Evolutionary conservation across 352 stramenopile species (phyloP).

Genomic region (Phytophthora lateralis): DNA sequence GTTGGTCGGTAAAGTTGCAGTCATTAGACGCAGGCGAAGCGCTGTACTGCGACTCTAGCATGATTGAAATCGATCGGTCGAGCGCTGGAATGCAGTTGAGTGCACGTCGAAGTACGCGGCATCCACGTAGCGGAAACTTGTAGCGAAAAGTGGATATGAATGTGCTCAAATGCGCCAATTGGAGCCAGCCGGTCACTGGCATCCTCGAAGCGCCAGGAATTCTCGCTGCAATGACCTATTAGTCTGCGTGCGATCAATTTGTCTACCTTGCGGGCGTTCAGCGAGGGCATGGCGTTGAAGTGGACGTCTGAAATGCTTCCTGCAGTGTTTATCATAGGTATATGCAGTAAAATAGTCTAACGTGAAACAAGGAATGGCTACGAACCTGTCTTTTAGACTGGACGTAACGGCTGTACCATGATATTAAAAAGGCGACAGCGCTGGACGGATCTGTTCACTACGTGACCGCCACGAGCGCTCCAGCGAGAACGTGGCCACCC

Average conservation of each 20-base stretch:
- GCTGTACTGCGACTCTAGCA: slow-evolving; percentile 19
- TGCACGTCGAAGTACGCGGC: slow-evolving; percentile 5
- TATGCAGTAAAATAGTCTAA: background rate
- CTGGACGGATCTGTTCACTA: slow-evolving; percentile 1
- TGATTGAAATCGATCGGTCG: slow-evolving; percentile 10
- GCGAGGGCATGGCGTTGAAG: slow-evolving; percentile 24
- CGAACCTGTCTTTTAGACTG: background rate
- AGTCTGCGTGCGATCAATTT: slow-evolving; percentile 12
- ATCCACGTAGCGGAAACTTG: slow-evolving; percentile 6
- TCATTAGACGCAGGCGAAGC: slow-evolving; percentile 7
- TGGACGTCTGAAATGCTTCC: slow-evolving; percentile 1
- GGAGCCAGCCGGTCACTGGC: background rate
- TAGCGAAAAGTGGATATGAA: slow-evolving; percentile 9
- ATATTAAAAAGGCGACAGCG: slow-evolving; percentile 3
- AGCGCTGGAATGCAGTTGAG: slow-evolving; percentile 6
- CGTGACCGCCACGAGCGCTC: background rate
- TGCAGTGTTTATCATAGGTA: background rate
- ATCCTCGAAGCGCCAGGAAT: background rate
- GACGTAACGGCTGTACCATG: background rate
- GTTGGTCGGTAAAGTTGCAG: slow-evolving; percentile 9
- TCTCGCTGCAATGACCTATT: slow-evolving; percentile 4
- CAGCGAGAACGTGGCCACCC: background rate
- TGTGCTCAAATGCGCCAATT: background rate
- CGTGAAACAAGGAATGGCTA: background rate
- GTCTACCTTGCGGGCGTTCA: slow-evolving; percentile 12